Conservation (phyloP, 257 asterid genomes). For the Perilla frutescens region DNA sequence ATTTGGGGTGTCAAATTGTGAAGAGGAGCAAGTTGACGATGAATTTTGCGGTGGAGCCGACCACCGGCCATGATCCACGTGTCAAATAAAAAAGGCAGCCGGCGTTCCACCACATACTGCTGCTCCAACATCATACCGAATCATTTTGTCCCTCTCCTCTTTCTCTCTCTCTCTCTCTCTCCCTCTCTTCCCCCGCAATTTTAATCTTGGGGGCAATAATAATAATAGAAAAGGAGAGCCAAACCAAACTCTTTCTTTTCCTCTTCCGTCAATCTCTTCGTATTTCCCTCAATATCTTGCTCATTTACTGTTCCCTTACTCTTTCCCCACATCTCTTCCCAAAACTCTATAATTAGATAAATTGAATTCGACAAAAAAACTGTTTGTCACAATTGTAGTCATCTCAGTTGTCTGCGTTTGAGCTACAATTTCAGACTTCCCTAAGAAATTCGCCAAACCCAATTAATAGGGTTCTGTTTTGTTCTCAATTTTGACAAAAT, state of each 20-base stretch:
- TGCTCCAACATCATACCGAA: conserved; percentile 32
- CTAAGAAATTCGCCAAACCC: conserved; percentile 28
- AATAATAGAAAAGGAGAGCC: not conserved
- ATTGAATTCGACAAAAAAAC: not conserved
- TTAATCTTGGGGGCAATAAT: not conserved
- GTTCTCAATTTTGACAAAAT: not conserved
- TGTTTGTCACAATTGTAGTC: not conserved
- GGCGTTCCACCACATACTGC: conserved; percentile 29
- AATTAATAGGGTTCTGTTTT: conserved; percentile 40
- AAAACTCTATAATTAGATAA: not conserved
- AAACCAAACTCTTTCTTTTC: conserved; percentile 14
- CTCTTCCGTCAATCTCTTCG: conserved; percentile 22
- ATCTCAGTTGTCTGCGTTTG: conserved; percentile 22
- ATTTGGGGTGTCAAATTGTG: not conserved
- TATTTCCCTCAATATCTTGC: conserved; percentile 32
- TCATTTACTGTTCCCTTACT: not conserved
- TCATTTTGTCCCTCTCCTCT: conserved; percentile 11
- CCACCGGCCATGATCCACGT: conserved; percentile 28
- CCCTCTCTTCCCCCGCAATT: conserved; percentile 4
- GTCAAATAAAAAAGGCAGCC: conserved; percentile 32
- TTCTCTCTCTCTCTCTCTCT: conserved; percentile 17
- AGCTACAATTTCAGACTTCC: conserved; percentile 31
- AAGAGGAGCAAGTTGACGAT: not conserved
- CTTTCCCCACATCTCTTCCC: not conserved
- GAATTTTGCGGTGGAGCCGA: not conserved